Base-by-base conservation (phyloP, 179 eudicot species). In the Spinacia oleracea region DNA sequence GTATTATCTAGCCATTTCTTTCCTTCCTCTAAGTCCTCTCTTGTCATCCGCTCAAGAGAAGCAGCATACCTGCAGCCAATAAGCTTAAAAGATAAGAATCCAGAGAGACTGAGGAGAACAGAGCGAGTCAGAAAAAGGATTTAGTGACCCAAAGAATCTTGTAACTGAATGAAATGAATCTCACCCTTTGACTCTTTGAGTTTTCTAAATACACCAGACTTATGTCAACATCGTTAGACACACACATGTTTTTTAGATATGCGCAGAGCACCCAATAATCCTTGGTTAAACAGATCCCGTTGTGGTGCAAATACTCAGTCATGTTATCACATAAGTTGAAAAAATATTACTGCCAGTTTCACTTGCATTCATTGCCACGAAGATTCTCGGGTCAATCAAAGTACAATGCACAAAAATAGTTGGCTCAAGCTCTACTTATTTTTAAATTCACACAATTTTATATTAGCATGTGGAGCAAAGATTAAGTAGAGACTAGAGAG, bases 1-100 rank as follows among this genome's bases (percentile, higher is more conserved):
- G 96, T 88, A 70, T 85, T 83, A 74, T 84, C 84, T 66, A 94
- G 81, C 98, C 98, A 92, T 87, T 89, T 67, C 85, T 94, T 94
- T 83, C 98, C 98, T 79, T 81, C 69, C 83, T 93, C 93, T 42
- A 92, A 84, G 74, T 94, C 97, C 62, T 89, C 93, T 72, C 83
- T 83, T 63, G 84, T 85, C 91, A 94, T 91, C 65, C 94, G 83
- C 75, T 90, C 94, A 76, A 82, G 58, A 67, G 86, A 82, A 77
- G 87, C 85, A 75, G 90, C 96, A 78, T 94, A 94, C 85, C 97
- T 94, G 78, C 65, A 75, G 43, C 73, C 59, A 73, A 25, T 40
- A 9, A 42, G 14, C 25, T 21, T 68, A n/a, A 21, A 68, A 42
- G 32, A 35, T 38, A 38, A 4, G 71, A 5, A 20, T 38, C 20